phyloP scores from a whole-genome alignment of 202 grass and related monocot genomes.

The Elaeis oleifera region DNA sequence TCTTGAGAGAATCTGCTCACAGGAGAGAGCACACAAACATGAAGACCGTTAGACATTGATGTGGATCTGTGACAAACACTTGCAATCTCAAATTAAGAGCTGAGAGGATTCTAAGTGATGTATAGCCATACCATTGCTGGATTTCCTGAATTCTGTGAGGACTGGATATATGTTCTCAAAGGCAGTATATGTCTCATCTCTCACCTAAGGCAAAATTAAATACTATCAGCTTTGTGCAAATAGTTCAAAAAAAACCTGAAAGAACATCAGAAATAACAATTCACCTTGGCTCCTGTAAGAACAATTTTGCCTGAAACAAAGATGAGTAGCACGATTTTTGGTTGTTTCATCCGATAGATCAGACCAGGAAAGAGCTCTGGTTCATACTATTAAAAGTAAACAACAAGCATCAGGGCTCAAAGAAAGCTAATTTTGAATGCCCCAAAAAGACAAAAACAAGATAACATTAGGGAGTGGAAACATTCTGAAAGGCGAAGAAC shows the following conservation, averaged over 20 bases:
- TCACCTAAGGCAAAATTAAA: conserved; percentile 7
- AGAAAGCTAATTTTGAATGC: background rate
- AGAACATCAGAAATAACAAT: background rate
- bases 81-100: no score
- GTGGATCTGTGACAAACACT: no score
- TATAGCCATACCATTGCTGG: conserved; percentile 28
- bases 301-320: conserved; percentile 82
- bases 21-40: no score
- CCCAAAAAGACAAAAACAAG: background rate
- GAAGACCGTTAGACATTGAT: no score
- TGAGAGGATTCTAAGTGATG: no score
- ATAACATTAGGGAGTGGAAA: no score
- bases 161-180: conserved; percentile 65
- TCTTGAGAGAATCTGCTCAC: no score
- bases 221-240: background rate
- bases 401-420: background rate
- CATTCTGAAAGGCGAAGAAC: no score
- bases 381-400: conserved; percentile 48
- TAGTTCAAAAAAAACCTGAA: background rate
- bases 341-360: conserved; percentile 76
- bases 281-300: conserved; percentile 65
- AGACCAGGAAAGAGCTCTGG: conserved; percentile 75
- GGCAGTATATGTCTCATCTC: conserved; percentile 37
- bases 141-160: conserved; percentile 39
- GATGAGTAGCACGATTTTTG: conserved; percentile 68